A percentile compares a stretch with the other conserved stretches of the same genome.
phyloP scores from a whole-genome alignment of 352 stramenopile genomes.

The Pythium sukuiense region DNA sequence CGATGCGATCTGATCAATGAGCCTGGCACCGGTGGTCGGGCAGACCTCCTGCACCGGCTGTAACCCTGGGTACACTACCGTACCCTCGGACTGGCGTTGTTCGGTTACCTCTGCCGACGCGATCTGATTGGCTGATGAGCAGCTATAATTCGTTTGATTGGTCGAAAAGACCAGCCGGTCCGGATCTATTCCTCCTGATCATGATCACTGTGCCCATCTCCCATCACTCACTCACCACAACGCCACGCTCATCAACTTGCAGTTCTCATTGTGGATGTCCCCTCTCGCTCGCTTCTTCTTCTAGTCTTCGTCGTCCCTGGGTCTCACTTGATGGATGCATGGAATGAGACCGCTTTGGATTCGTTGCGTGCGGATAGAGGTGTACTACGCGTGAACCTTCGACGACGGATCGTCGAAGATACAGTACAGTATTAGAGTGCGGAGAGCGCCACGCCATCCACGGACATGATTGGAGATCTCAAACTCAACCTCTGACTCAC shows the following conservation, averaged over 20 bases:
- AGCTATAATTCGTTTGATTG: constrained; percentile 7
- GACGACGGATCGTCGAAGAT: not conserved
- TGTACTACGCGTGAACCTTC: not conserved
- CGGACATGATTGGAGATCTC: not conserved
- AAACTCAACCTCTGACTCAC: not conserved
- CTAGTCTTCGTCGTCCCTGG: not conserved
- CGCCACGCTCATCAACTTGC: constrained; percentile 2
- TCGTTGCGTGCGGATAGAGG: not conserved
- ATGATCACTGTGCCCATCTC: not conserved
- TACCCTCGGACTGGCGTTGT: constrained; percentile 7
- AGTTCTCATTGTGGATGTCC: not conserved
- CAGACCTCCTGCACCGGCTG: not conserved
- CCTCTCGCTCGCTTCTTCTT: not conserved
- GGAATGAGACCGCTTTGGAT: not conserved
- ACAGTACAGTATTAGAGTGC: not conserved
- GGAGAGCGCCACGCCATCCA: no score
- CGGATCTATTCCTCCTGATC: constrained; percentile 12
- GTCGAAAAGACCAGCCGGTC: constrained; percentile 3
- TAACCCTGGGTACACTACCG: not conserved
- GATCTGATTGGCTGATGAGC: constrained; percentile 9
- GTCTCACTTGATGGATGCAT: no score
- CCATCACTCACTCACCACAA: constrained; percentile 1
- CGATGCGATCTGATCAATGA: constrained; percentile 2
- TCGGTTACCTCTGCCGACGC: not conserved
- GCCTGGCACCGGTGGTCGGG: not conserved